Conservation (phyloP, 108 stramenopile species). For the Pseudonitzschia pungens region DNA sequence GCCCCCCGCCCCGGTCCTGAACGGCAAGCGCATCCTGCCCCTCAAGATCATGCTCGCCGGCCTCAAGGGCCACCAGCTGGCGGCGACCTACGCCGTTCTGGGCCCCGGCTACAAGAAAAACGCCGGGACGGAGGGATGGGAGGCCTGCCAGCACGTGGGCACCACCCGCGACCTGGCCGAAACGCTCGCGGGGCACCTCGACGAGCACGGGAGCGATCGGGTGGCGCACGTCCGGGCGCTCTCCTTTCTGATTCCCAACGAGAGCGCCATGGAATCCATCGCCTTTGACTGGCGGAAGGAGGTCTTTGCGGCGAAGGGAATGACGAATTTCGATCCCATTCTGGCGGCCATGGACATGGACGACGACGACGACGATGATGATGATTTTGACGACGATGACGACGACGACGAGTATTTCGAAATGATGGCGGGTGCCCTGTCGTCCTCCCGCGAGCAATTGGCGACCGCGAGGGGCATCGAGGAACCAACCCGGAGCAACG, state of each 20-base stretch:
- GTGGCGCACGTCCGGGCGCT: slow-evolving; percentile 71
- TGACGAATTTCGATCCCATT: slow-evolving; percentile 32
- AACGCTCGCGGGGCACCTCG: slow-evolving; percentile 29
- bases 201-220: slow-evolving; percentile 15
- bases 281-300: slow-evolving; percentile 60
- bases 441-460: slow-evolving; percentile 3
- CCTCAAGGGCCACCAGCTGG: slow-evolving; percentile 56
- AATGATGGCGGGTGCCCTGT: slow-evolving; percentile 57
- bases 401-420: slow-evolving; percentile 64
- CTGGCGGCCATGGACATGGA: slow-evolving; percentile 29
- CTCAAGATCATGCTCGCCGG: slow-evolving; percentile 55
- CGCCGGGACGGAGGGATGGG: slow-evolving; percentile 62
- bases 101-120: slow-evolving; percentile 54
- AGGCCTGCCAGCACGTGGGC: slow-evolving; percentile 59
- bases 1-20: slow-evolving; percentile 55
- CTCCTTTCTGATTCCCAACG: slow-evolving; percentile 70
- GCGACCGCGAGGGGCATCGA: neutral
- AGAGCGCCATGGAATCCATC: slow-evolving; percentile 76
- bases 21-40: slow-evolving; percentile 75
- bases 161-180: slow-evolving; percentile 58
- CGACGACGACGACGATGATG: slow-evolving; percentile 62
- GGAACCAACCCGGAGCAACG: neutral
- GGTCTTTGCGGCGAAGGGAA: slow-evolving; percentile 51
- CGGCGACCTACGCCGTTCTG: slow-evolving; percentile 77
- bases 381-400: slow-evolving; percentile 78